phyloP scores from a whole-genome alignment of 2,329 filamentous ascomycete species.

The Aspergillus niger region DNA sequence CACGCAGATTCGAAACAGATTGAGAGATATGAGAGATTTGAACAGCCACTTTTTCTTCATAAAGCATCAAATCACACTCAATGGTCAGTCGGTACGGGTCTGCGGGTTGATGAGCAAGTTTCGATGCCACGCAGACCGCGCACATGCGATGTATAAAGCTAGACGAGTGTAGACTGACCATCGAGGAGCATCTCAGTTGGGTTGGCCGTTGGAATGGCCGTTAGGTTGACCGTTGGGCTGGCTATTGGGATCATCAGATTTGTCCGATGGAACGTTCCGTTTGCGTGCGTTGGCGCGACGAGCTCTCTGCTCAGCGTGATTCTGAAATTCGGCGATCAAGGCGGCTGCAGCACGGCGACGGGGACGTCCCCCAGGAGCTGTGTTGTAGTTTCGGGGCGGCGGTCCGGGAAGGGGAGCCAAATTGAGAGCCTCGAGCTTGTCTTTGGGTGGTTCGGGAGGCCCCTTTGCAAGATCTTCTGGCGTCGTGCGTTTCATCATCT shows the following conservation, averaged over 20 bases:
- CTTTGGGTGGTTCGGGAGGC: background rate
- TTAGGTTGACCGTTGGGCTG: background rate
- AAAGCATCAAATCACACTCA: too few species aligned
- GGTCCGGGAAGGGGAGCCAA: background rate
- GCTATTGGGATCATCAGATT: conserved; percentile 1
- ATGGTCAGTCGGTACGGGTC: too few species aligned
- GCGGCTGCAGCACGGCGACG: conserved; percentile 26
- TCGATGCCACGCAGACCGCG: too few species aligned
- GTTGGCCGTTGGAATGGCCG: background rate
- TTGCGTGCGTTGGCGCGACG: conserved; percentile 21
- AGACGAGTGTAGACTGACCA: too few species aligned
- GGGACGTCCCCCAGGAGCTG: conserved; percentile 24
- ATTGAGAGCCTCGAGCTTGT: background rate
- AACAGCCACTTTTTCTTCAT: too few species aligned
- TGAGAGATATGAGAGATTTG: too few species aligned
- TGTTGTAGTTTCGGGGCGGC: background rate
- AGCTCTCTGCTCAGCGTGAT: conserved; percentile 23
- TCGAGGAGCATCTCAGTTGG: too few species aligned
- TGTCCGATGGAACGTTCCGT: conserved; percentile 5
- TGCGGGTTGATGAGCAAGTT: too few species aligned
- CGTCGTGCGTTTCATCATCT: background rate
- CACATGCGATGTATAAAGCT: too few species aligned
- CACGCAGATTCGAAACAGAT: background rate
- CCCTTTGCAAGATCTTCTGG: too few species aligned
- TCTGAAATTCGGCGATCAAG: conserved; percentile 24